Conservation (phyloP, 2,329 filamentous ascomycete genomes). For the Pseudocercospora fijiensis region DNA sequence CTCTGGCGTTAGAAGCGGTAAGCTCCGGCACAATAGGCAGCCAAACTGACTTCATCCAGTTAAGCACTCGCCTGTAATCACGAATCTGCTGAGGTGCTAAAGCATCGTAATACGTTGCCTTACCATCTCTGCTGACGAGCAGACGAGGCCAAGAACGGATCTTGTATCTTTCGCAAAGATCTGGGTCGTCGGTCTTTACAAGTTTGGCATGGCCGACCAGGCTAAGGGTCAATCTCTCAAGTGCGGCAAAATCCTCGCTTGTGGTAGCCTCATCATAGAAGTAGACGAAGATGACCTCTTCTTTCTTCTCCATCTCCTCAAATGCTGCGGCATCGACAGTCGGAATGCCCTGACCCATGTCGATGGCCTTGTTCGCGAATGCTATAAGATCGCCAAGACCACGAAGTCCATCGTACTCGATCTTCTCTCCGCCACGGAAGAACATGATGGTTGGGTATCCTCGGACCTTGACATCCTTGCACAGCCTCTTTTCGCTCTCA, state of each 20-base stretch:
- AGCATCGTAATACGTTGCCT: conserved; percentile 84
- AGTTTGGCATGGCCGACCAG: conserved; percentile 89
- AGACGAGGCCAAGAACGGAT: conserved; percentile 96
- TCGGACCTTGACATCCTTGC: conserved; percentile 79
- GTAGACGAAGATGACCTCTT: conserved; percentile 95
- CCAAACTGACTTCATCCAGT: conserved; percentile 97
- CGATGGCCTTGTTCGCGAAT: conserved; percentile 83
- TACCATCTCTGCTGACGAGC: conserved; percentile 82
- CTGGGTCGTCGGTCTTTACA: conserved; percentile 81
- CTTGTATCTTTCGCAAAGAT: conserved; percentile 79
- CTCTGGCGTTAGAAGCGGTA: conserved; percentile 82
- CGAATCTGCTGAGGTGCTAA: conserved; percentile 90
- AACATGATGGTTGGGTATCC: conserved; percentile 89
- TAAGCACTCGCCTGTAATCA: conserved; percentile 73
- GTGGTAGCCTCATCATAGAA: conserved; percentile 97
- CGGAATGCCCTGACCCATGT: conserved; percentile 71
- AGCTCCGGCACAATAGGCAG: conserved; percentile 92
- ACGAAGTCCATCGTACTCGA: conserved; percentile 89
- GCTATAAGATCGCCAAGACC: conserved; percentile 86
- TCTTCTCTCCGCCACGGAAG: conserved; percentile 86
- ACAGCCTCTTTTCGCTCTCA: conserved; percentile 79
- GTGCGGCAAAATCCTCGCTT: conserved; percentile 81
- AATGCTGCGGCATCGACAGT: conserved; percentile 78
- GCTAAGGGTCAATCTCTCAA: conserved; percentile 82
- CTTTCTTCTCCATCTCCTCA: conserved; percentile 80